phyloP scores from a whole-genome alignment of 2,329 filamentous ascomycete species.

The Setomelanomma holmii region DNA sequence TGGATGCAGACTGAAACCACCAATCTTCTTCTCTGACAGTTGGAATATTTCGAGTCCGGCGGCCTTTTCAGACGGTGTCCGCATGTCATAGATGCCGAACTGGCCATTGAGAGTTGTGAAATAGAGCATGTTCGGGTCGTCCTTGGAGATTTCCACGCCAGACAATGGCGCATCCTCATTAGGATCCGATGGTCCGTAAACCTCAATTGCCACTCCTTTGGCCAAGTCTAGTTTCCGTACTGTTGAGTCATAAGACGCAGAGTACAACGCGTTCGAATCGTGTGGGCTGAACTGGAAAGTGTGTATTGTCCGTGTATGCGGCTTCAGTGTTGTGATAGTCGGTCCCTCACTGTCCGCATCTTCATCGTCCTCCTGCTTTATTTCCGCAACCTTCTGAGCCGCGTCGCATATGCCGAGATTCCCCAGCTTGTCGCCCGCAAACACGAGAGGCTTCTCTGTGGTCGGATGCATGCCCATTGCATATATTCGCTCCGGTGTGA shows the following conservation, averaged over 20 bases:
- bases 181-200: constrained; percentile 76
- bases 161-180: constrained; percentile 81
- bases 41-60: constrained; percentile 68
- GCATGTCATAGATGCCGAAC: constrained; percentile 82
- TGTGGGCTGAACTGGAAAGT: constrained; percentile 79
- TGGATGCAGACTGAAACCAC: constrained; percentile 87
- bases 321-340: constrained; percentile 86
- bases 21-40: constrained; percentile 91
- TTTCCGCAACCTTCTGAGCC: constrained; percentile 68
- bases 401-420: constrained; percentile 91
- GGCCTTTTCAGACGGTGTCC: constrained; percentile 62
- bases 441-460: constrained; percentile 82
- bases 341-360: constrained; percentile 73
- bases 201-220: constrained; percentile 78
- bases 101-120: constrained; percentile 86
- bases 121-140: constrained; percentile 76
- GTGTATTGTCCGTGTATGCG: constrained; percentile 86
- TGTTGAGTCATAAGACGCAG: constrained; percentile 90
- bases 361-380: constrained; percentile 66
- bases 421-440: constrained; percentile 93
- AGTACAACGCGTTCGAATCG: constrained; percentile 78
- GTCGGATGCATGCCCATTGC: constrained; percentile 88
- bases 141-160: constrained; percentile 77
- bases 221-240: constrained; percentile 85
- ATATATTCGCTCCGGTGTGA: constrained; percentile 59